Evolutionary conservation across 345 rosid genomes (phyloP).

Genomic region (Carallia brachiata): DNA sequence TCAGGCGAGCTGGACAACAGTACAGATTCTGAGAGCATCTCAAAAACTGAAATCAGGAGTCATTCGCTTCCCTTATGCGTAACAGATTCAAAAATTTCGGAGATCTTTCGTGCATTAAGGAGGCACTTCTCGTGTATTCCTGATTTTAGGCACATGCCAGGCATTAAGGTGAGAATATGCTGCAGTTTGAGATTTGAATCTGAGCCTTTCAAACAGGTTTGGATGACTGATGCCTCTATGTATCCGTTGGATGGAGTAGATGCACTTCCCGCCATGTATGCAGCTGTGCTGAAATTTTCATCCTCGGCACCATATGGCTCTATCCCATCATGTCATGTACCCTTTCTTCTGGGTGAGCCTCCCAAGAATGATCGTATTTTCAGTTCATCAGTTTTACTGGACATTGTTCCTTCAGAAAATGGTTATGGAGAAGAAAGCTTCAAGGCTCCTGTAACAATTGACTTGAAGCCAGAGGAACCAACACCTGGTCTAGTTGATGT

Average conservation of each 20-base stretch:
- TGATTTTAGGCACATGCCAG: slow-evolving; percentile 76
- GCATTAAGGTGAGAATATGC: slow-evolving; percentile 65
- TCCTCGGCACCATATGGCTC: slow-evolving; percentile 84
- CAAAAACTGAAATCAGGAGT: slow-evolving; percentile 44
- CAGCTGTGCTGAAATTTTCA: slow-evolving; percentile 84
- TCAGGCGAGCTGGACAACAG: slow-evolving; percentile 40
- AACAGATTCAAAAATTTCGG: slow-evolving; percentile 82
- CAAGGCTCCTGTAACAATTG: slow-evolving; percentile 63
- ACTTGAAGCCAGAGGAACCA: slow-evolving; percentile 81
- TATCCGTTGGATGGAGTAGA: slow-evolving; percentile 45
- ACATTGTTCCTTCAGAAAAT: slow-evolving; percentile 45
- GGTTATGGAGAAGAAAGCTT: slow-evolving; percentile 46
- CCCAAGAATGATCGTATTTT: slow-evolving; percentile 27
- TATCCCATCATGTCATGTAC: slow-evolving; percentile 70
- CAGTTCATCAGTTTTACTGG: slow-evolving; percentile 38
- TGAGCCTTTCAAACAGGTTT: slow-evolving; percentile 52
- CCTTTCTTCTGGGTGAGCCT: slow-evolving; percentile 85
- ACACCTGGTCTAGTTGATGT: slow-evolving; percentile 89
- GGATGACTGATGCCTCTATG: slow-evolving; percentile 45
- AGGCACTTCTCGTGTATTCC: slow-evolving; percentile 82
- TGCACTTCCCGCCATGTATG: slow-evolving; percentile 71
- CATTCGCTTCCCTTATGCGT: slow-evolving; percentile 51
- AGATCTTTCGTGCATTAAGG: slow-evolving; percentile 60
- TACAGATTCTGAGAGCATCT: slow-evolving; percentile 34
- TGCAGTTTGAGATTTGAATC: slow-evolving; percentile 81